A percentile compares a stretch with the other conserved stretches of the same genome.
These are phyloP conservation scores for Aspergillus sp. DNA, from an alignment of 2,329 filamentous ascomycete species.

Conservation along the genomic window DNA sequence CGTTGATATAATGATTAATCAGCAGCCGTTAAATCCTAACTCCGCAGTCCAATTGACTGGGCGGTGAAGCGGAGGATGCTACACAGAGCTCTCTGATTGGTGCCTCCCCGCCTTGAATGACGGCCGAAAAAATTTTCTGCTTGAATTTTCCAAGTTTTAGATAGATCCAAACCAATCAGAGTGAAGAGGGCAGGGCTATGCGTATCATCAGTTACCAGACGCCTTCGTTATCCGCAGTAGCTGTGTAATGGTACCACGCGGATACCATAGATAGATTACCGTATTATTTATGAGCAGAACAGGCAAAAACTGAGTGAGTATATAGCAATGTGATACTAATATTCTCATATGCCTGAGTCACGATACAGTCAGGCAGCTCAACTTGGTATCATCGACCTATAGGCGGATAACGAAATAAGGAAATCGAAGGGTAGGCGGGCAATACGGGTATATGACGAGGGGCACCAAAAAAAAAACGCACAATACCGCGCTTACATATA, in stretches of 20 bases:
- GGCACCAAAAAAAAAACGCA: slow-evolving; percentile 13
- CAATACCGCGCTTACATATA: slow-evolving; percentile 24
- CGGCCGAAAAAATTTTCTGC: not conserved
- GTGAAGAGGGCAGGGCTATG: no score
- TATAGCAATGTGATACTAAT: no score
- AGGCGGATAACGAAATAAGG: no score
- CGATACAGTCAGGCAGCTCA: not conserved
- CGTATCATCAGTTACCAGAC: no score
- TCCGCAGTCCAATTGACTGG: slow-evolving; percentile 2
- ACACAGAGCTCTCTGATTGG: not conserved
- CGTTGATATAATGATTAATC: not conserved
- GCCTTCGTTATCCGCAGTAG: no score
- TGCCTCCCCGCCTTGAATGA: slow-evolving; percentile 5
- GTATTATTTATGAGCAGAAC: no score
- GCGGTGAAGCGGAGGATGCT: slow-evolving; percentile 3
- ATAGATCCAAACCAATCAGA: no score
- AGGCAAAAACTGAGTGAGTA: no score
- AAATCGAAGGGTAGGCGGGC: not conserved
- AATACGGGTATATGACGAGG: not conserved
- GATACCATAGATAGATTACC: no score
- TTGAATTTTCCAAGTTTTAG: not conserved
- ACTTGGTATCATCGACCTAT: not conserved
- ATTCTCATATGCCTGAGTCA: no score
- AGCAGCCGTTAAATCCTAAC: slow-evolving; percentile 4
- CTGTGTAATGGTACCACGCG: no score